A percentile compares a stretch with the other conserved stretches of the same genome.
These are phyloP conservation scores for Coriaria nepalensis DNA, from an alignment of 306 rosid genomes.

Conservation along the genomic window DNA sequence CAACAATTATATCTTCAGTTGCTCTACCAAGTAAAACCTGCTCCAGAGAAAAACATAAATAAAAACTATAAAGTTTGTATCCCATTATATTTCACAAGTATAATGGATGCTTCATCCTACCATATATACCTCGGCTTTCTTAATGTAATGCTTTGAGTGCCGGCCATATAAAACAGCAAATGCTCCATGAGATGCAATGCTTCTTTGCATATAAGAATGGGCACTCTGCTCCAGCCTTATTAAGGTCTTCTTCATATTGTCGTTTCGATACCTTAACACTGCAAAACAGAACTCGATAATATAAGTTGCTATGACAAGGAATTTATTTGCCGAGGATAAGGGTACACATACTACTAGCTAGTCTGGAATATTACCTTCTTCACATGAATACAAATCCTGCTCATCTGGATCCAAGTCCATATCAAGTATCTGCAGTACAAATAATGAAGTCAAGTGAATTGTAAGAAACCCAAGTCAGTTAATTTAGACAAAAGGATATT, in stretches of 20 bases:
- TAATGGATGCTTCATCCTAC: too few species aligned
- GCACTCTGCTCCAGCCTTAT: constrained; percentile 80
- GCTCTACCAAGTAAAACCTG: constrained; percentile 94
- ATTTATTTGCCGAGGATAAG: not conserved
- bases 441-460: constrained; percentile 1
- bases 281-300: constrained; percentile 8
- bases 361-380: constrained; percentile 51
- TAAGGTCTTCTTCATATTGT: constrained; percentile 55
- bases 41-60: constrained; percentile 8
- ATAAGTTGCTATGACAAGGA: not conserved
- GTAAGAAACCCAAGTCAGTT: not conserved
- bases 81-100: too few species aligned
- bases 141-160: constrained; percentile 63
- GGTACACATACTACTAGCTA: not conserved
- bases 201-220: constrained; percentile 57
- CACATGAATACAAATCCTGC: constrained; percentile 35
- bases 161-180: constrained; percentile 71
- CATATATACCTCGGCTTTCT: constrained; percentile 64
- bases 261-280: constrained; percentile 63
- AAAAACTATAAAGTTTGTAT: constrained; percentile 2
- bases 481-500: too few species aligned
- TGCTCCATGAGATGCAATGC: constrained; percentile 77
- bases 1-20: constrained; percentile 51
- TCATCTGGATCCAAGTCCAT: constrained; percentile 92
- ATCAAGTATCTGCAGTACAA: constrained; percentile 67